Conservation (phyloP, 2,329 filamentous ascomycete species). For the Diaporthe vexans region DNA sequence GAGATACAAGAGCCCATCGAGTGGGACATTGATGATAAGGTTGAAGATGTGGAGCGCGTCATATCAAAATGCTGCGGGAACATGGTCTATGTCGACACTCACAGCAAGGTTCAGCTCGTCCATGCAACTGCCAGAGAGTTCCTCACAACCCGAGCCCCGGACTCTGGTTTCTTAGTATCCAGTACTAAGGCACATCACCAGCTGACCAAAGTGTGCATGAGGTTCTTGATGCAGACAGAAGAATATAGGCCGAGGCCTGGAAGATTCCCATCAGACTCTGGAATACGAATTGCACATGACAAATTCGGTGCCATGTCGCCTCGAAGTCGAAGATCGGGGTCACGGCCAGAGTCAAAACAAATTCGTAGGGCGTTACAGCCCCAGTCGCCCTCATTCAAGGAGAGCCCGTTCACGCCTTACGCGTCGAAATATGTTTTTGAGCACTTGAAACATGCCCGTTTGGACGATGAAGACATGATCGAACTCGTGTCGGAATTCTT, state of each 20-base stretch:
- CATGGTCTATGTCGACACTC: constrained; percentile 48
- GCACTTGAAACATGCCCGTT: constrained; percentile 42
- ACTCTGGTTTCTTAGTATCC: constrained; percentile 47
- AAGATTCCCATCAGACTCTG: not conserved
- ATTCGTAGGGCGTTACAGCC: not conserved
- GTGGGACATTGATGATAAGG: constrained; percentile 47
- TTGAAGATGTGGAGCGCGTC: constrained; percentile 45
- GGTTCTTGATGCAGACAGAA: constrained; percentile 41
- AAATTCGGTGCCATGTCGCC: not conserved
- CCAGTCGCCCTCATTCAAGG: not conserved
- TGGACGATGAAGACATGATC: constrained; percentile 42
- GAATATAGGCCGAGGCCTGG: not conserved
- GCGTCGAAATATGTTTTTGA: constrained; percentile 46
- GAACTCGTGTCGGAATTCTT: constrained; percentile 44
- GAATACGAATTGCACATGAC: not conserved
- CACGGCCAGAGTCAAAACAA: not conserved
- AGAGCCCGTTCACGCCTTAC: constrained; percentile 41
- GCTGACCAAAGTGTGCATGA: constrained; percentile 47
- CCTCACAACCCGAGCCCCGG: constrained; percentile 39
- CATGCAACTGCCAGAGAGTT: constrained; percentile 50
- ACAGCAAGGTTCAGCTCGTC: constrained; percentile 46
- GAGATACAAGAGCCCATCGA: constrained; percentile 48
- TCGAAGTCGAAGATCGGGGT: not conserved
- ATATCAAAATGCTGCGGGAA: constrained; percentile 48
- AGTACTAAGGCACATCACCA: constrained; percentile 44